A percentile compares a stretch with the other conserved stretches of the same genome.
Evolutionary conservation across 805 yeast species (phyloP).

Genomic region (Candida schatavii): DNA sequence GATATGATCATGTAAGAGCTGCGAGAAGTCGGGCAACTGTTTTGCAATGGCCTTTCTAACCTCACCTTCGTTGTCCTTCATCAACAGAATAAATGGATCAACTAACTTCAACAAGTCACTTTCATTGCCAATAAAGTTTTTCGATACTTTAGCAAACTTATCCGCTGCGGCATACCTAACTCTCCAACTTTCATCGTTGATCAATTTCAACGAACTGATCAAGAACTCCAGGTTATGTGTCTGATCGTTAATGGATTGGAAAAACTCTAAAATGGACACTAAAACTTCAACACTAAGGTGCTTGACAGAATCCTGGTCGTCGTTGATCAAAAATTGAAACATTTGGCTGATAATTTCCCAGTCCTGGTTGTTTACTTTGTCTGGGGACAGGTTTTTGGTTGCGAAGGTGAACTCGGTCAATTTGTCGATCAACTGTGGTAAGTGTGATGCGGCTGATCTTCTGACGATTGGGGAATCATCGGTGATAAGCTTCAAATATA

Average conservation of each 20-base stretch:
- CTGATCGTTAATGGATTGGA: slow-evolving; percentile 54
- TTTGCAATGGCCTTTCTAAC: slow-evolving; percentile 93
- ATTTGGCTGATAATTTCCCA: slow-evolving; percentile 78
- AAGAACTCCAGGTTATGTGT: slow-evolving; percentile 63
- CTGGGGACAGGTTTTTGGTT: slow-evolving; percentile 15
- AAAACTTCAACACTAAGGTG: slow-evolving; percentile 85
- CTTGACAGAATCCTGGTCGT: slow-evolving; percentile 93
- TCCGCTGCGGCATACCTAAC: slow-evolving; percentile 99
- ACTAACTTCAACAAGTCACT: slow-evolving; percentile 57
- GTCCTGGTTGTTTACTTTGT: slow-evolving; percentile 52
- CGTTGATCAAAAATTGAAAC: slow-evolving; percentile 75
- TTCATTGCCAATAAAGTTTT: slow-evolving; percentile 56
- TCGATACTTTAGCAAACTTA: slow-evolving; percentile 72
- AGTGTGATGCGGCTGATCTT: slow-evolving; percentile 84
- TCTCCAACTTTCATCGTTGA: slow-evolving; percentile 94
- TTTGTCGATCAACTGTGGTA: slow-evolving; percentile 70
- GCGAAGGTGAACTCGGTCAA: slow-evolving; percentile 40
- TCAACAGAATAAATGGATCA: slow-evolving; percentile 68
- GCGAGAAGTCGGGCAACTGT: slow-evolving; percentile 77
- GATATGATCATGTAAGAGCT: slow-evolving; percentile 40
- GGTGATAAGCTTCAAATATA: slow-evolving; percentile 67
- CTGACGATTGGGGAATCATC: slow-evolving; percentile 99
- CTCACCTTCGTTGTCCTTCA: slow-evolving; percentile 94
- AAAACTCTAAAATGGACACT: slow-evolving; percentile 72
- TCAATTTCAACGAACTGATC: slow-evolving; percentile 63